Conservation (phyloP, 805 yeast species). For the Sugiyamaella valdiviana region DNA sequence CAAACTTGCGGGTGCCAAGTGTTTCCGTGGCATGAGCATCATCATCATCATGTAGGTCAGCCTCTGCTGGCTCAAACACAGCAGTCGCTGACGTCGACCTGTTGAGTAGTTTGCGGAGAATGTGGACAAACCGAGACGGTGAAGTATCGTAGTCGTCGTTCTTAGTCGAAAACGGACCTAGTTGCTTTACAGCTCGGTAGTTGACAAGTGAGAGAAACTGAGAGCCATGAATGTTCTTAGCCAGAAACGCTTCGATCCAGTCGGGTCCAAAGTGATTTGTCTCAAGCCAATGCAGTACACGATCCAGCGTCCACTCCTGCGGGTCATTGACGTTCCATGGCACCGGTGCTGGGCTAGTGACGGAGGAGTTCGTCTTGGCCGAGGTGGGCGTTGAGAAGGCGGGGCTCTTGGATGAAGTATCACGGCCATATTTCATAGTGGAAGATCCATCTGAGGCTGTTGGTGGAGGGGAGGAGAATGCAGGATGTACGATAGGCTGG, state of each 20-base stretch:
- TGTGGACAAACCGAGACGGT: slow-evolving; percentile 52
- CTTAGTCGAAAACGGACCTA: slow-evolving; percentile 34
- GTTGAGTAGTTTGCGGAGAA: slow-evolving; percentile 42
- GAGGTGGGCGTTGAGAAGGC: too few species aligned
- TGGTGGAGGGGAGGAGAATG: too few species aligned
- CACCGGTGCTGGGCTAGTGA: slow-evolving; percentile 17
- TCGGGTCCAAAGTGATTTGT: slow-evolving; percentile 60
- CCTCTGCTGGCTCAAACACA: not conserved
- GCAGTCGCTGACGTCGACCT: slow-evolving; percentile 18
- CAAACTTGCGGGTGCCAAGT: not conserved
- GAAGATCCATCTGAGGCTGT: not conserved
- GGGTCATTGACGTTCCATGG: slow-evolving; percentile 49
- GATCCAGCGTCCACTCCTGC: slow-evolving; percentile 64
- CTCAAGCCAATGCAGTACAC: slow-evolving; percentile 64
- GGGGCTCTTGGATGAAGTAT: too few species aligned
- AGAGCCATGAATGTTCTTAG: slow-evolving; percentile 53
- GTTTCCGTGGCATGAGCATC: not conserved
- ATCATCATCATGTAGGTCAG: not conserved
- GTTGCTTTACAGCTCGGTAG: slow-evolving; percentile 51
- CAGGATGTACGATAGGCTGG: too few species aligned
- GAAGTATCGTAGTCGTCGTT: slow-evolving; percentile 40
- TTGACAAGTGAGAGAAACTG: slow-evolving; percentile 61
- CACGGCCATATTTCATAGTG: too few species aligned
- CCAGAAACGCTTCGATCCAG: slow-evolving; percentile 64
- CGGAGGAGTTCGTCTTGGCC: not conserved